Base-by-base conservation (phyloP, 495 filamentous ascomycete genomes). In the Lepraria neglecta region DNA sequence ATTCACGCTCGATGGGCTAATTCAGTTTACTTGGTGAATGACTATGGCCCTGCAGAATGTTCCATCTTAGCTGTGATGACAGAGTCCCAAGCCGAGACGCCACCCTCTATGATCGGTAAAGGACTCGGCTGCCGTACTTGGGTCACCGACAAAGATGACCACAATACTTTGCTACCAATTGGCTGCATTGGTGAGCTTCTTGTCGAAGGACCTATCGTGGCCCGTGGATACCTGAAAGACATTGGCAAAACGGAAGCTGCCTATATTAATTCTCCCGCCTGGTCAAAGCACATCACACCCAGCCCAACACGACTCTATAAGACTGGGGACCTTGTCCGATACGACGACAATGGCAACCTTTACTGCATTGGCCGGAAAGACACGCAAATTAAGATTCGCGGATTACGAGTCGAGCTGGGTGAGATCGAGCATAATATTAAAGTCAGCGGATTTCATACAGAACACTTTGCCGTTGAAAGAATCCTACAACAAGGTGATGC, bases 311-410 rank as follows among this genome's bases (percentile, higher is more conserved):
- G 75, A 27, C 63, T 82, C 14, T 79, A 80, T 62, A 77, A 78
- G 64, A 81, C 78, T 46, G 76, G 77, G 15, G 78, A 82, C 65
- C 68, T 82, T 4, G 85, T 82, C 6, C 70, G 71, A 30, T 84
- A 85, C 46, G 78, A 84, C 38, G 77, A 80, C 0, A 75, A 80
- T 64, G 80, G 79, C 1, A 69, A 72, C 30, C 73, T 87, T 59
- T 68, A 80, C n/a, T 85, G 84, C 64, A 75, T 82, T 2, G 84
- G 84, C 30, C 71, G 85, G n/a, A n/a, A n/a, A n/a, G n/a, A n/a
- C n/a, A n/a, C n/a, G n/a, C n/a, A n/a, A n/a, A n/a, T n/a, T n/a
- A 87, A 87, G 67, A 63, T 87, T 4, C 78, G 78, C 15, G 84
- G 84, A 11, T 82, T 86, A 63, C 76, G 84, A 42, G 77, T 87